Evolutionary conservation across 768 basidiomycete species (phyloP).

Genomic region (Sporobolomyces pararoseus): DNA sequence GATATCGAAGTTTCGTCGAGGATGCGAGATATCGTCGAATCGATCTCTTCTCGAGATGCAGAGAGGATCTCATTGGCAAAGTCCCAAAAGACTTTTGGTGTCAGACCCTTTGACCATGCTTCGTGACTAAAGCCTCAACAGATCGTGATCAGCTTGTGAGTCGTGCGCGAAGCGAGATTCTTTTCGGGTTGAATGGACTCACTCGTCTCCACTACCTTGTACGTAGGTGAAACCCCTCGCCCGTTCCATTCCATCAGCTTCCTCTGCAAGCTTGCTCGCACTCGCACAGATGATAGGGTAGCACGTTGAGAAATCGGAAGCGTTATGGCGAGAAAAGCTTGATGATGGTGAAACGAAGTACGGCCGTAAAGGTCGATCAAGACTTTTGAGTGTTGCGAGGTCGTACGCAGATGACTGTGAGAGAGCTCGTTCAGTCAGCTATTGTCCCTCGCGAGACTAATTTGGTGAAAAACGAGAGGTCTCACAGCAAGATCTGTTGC

Average conservation of each 20-base stretch:
- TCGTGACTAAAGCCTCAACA: slow-evolving; percentile 33
- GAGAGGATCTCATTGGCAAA: slow-evolving; percentile 57
- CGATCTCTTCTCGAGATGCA: slow-evolving; percentile 56
- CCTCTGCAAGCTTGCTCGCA: slow-evolving; percentile 66
- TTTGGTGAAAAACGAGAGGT: slow-evolving; percentile 7
- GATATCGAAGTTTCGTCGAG: background rate
- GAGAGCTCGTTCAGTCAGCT: too few species aligned
- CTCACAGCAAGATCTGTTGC: slow-evolving; percentile 64
- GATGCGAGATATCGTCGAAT: slow-evolving; percentile 51
- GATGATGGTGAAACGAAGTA: slow-evolving; percentile 82
- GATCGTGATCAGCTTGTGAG: background rate
- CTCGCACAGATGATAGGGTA: slow-evolving; percentile 77
- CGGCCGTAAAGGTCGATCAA: slow-evolving; percentile 69
- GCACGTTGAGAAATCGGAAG: slow-evolving; percentile 50
- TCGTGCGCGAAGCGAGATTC: slow-evolving; percentile 68
- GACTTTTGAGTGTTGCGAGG: slow-evolving; percentile 54
- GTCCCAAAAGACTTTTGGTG: slow-evolving; percentile 67
- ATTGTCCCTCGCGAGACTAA: too few species aligned
- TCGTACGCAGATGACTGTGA: slow-evolving; percentile 66
- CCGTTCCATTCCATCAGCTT: slow-evolving; percentile 59
- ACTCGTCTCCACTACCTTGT: slow-evolving; percentile 88
- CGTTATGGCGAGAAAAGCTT: slow-evolving; percentile 52
- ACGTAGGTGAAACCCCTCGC: slow-evolving; percentile 77
- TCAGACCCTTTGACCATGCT: slow-evolving; percentile 56
- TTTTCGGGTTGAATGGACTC: too few species aligned